Evolutionary conservation across 129 eudicot genomes (phyloP), one percentile per base, ranked within the genome.

Genomic region (Centrapalus pauciflorus): DNA sequence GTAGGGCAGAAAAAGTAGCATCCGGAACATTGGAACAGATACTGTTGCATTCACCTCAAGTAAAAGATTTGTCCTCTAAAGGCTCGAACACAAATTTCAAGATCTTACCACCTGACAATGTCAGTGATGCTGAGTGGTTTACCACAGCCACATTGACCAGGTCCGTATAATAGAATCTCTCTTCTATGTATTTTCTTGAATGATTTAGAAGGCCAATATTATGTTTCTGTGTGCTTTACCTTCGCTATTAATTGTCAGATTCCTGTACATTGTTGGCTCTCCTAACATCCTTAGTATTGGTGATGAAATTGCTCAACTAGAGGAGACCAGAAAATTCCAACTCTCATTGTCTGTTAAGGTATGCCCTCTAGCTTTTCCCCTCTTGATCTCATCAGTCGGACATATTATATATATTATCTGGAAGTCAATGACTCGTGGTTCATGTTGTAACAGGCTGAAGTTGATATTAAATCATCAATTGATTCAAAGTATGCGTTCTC

Each of bases 301-400:
- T 64, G 78, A 80, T 56, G 99, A 94, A 81, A 84, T 94, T 54
- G 72, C 73, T 69, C 97, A 94, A 63, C 68, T 94, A 55, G 95
- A 84, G 61, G 99, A 94, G 56, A 80, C 95, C 4, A 85, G 78
- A 33, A 79, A 63, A 52, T 93, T 93, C 73, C 99, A 93, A 63
- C 72, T 93, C 71, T 89, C 93, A 40, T 75, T 94, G 66, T 80
- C 85, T 66, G 23, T 57, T 7, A 58, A 75, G 63, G 79, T 57
- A 54, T 45, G 12, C 20, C 5, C 17, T 69, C 45, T 27, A 41
- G 7, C 63, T 41, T 55, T 17, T 69, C 40, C 2, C 43, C 8
- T 11, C 21, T 68, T 11, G 5, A 24, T 55, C 55, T 14, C 54
- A 46, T 48, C 11, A 48, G 54, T 24, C 7, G 54, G 54, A 48